Evolutionary conservation across 139 green algal species (phyloP).

Genomic region (Coccomyxa sp.): DNA sequence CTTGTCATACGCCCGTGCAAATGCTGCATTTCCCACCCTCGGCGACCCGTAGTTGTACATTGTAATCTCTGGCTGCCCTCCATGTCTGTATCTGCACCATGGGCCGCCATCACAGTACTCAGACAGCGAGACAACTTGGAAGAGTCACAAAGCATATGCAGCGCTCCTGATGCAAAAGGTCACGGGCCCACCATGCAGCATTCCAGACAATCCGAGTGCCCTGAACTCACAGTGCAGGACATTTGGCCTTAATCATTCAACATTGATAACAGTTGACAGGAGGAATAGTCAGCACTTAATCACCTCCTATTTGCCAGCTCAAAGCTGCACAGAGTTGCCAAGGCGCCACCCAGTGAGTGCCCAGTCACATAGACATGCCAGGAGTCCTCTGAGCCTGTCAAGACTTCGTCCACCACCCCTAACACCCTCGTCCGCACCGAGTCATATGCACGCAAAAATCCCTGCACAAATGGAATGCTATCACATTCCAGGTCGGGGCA

Average conservation of each 20-base stretch:
- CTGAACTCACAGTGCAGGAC: too few species aligned
- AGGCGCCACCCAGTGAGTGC: slow-evolving; percentile 78
- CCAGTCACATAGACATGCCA: slow-evolving; percentile 63
- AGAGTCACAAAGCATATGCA: too few species aligned
- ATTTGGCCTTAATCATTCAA: too few species aligned
- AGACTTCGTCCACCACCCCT: slow-evolving; percentile 39
- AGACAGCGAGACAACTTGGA: too few species aligned
- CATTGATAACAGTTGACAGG: too few species aligned
- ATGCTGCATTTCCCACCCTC: slow-evolving; percentile 59
- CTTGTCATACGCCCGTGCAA: slow-evolving; percentile 40
- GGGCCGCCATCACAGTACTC: background rate
- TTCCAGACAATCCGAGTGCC: background rate
- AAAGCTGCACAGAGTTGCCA: slow-evolving; percentile 75
- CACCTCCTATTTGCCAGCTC: slow-evolving; percentile 54
- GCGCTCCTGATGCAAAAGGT: background rate
- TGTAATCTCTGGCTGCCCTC: slow-evolving; percentile 22
- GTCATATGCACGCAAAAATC: slow-evolving; percentile 34
- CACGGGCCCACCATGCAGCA: background rate
- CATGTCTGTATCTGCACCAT: background rate
- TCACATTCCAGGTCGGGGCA: background rate
- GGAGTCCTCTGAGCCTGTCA: slow-evolving; percentile 6
- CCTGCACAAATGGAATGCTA: slow-evolving; percentile 24
- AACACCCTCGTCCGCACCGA: slow-evolving; percentile 34
- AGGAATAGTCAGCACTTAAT: background rate
- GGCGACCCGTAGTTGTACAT: slow-evolving; percentile 75